Conservation (phyloP, 495 filamentous ascomycete species). For the Cairneyella variabilis region DNA sequence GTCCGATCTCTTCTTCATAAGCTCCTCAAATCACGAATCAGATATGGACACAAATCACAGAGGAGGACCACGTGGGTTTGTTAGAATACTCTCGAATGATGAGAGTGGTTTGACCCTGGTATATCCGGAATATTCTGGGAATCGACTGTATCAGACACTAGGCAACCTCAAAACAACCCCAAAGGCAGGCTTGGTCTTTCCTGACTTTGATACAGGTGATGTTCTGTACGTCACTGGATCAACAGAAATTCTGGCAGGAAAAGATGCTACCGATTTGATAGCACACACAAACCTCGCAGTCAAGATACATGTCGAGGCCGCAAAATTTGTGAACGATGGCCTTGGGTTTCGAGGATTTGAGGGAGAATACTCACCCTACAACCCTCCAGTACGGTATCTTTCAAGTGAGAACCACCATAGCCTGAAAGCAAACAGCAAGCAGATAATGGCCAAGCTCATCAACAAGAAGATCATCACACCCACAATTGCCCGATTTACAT, state of each 20-base stretch:
- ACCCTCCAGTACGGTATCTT: slow-evolving; percentile 56
- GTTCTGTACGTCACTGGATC: slow-evolving; percentile 67
- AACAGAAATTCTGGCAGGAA: slow-evolving; percentile 59
- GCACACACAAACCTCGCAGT: slow-evolving; percentile 69
- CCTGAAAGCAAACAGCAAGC: slow-evolving; percentile 4
- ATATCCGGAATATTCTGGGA: slow-evolving; percentile 80
- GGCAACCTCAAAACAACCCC: slow-evolving; percentile 69
- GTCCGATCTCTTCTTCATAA: slow-evolving; percentile 75
- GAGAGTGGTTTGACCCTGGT: slow-evolving; percentile 47
- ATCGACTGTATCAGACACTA: slow-evolving; percentile 76
- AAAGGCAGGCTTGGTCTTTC: slow-evolving; percentile 59
- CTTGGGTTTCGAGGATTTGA: slow-evolving; percentile 61
- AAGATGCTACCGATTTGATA: slow-evolving; percentile 54
- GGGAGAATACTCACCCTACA: slow-evolving; percentile 66
- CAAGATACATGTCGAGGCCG: slow-evolving; percentile 55
- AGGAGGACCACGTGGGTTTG: slow-evolving; percentile 70
- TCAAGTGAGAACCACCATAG: slow-evolving; percentile 34
- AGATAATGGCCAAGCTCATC: slow-evolving; percentile 18
- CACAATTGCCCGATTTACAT: slow-evolving; percentile 58
- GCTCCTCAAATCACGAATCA: slow-evolving; percentile 51
- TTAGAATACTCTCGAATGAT: slow-evolving; percentile 58
- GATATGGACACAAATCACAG: slow-evolving; percentile 87
- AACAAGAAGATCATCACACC: slow-evolving; percentile 48
- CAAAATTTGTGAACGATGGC: slow-evolving; percentile 56
- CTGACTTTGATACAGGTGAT: slow-evolving; percentile 66